phyloP scores from a whole-genome alignment of 805 yeast genomes.

The Lipomyces anomalus region DNA sequence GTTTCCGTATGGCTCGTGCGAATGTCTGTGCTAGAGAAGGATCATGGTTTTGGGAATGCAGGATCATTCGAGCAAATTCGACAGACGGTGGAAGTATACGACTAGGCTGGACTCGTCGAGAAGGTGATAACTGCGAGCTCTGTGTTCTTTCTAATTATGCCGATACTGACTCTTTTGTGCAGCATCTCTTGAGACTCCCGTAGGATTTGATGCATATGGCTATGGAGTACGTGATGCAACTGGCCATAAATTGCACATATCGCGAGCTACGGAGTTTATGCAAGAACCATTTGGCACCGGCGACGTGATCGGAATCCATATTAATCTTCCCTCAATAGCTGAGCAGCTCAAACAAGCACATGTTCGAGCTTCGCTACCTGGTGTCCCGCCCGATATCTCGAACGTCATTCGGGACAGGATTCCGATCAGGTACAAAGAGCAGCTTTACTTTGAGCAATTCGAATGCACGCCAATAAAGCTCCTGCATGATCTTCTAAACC shows the following conservation, averaged over 20 bases:
- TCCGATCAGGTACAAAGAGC: slow-evolving; percentile 75
- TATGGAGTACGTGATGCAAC: slow-evolving; percentile 79
- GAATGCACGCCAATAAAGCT: slow-evolving; percentile 67
- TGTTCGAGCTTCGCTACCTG: not conserved
- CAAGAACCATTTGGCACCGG: slow-evolving; percentile 58
- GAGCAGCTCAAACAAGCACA: slow-evolving; percentile 16
- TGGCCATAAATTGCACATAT: slow-evolving; percentile 70
- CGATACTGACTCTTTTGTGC: no score
- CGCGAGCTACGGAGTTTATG: slow-evolving; percentile 58
- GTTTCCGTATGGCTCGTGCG: slow-evolving; percentile 76
- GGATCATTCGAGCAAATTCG: slow-evolving; percentile 38
- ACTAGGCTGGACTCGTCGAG: slow-evolving; percentile 76
- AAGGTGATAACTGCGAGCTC: slow-evolving; percentile 29
- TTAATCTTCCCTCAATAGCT: slow-evolving; percentile 54
- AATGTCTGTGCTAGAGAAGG: slow-evolving; percentile 78
- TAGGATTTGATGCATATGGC: slow-evolving; percentile 91
- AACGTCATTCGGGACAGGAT: slow-evolving; percentile 74
- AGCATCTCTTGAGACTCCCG: slow-evolving; percentile 88
- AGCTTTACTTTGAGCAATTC: slow-evolving; percentile 74
- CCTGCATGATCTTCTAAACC: slow-evolving; percentile 70
- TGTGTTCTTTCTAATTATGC: no score
- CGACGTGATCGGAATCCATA: slow-evolving; percentile 74
- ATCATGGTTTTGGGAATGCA: slow-evolving; percentile 69
- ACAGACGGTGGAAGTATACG: slow-evolving; percentile 55
- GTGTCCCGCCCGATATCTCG: slow-evolving; percentile 4